Evolutionary conservation across 2,329 filamentous ascomycete species (phyloP).

Genomic region (Botrytis hyacinthi): DNA sequence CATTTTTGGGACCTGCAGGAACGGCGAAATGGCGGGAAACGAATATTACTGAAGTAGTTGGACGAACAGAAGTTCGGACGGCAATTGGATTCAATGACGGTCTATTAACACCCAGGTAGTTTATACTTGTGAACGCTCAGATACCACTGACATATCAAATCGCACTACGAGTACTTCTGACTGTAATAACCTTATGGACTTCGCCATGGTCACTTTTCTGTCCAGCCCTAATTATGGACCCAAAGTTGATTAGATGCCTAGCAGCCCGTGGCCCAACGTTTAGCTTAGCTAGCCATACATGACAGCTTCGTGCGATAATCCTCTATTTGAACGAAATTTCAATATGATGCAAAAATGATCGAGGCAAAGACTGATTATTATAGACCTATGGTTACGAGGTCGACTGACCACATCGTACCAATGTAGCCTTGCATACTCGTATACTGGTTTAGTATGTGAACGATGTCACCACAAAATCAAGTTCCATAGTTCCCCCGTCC

Average conservation of each 20-base stretch:
- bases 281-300: not conserved
- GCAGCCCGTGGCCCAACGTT: not conserved
- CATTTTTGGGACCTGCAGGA: not conserved
- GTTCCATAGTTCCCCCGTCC: not conserved
- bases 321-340: not conserved
- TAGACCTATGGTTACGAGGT: not conserved
- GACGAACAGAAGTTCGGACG: not conserved
- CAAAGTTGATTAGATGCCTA: not conserved
- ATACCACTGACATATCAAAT: not conserved
- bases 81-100: not conserved
- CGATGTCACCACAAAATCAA: not conserved
- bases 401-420: not conserved
- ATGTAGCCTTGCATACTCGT: not conserved
- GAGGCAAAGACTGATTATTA: not conserved
- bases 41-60: not conserved
- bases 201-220: not conserved
- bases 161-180: not conserved
- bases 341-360: not conserved
- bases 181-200: not conserved
- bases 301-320: not conserved
- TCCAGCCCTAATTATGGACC: slow-evolving; percentile 3
- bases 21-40: not conserved
- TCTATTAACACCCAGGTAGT: not conserved
- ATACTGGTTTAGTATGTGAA: not conserved
- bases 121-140: not conserved